Evolutionary conservation across 371 early-diverging fungal species (phyloP), one percentile per base, ranked within the genome.

Genomic region (Sporodiniella umbellata): DNA sequence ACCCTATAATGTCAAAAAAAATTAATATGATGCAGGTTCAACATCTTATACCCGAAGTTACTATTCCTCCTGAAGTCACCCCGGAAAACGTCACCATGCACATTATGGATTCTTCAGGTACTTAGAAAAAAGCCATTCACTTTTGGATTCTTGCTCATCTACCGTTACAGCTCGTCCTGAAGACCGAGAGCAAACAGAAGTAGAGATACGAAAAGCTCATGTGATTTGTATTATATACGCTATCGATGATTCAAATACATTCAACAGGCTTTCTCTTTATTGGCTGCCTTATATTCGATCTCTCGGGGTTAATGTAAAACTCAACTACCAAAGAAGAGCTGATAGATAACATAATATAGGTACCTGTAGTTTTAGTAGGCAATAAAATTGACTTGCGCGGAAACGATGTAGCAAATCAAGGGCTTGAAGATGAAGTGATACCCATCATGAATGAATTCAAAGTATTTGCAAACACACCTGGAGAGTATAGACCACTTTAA

Each of bases 371-470:
- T 6, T 80, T 98, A 22, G 94, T 96, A n/a, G 98, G 97, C 33
- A 98, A 96, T 75, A 96, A 96, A 58, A 92, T 94, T 37, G 98
- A 98, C 65, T 58, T 92, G 46, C 80, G 96, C 33, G 92, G 89
- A 31, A 78, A 83, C 22, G 86, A 93, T 66, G 71, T 87, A 37
- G 78, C 90, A 33, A 88, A 89, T 65, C 81, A 88, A 46, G 78
- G 81, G 50, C 67, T 96, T 22, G 95, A 94, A 60, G 90, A 91
- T 48, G 94, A 96, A 62, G 89, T 96, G 11, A 86, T 92, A 51
- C 95, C 96, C 3, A 87, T 98, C 17, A 98, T 98, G 98, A 92
- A 91, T 68, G 95, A 95, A 60, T 96, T 93, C 80, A 94, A 93
- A 79, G 89, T 87, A 53, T 23, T n/a, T n/a, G n/a, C n/a, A n/a